These are phyloP conservation scores for Phytophthora constricta DNA, from an alignment of 352 stramenopile species.

Conservation along the genomic window DNA sequence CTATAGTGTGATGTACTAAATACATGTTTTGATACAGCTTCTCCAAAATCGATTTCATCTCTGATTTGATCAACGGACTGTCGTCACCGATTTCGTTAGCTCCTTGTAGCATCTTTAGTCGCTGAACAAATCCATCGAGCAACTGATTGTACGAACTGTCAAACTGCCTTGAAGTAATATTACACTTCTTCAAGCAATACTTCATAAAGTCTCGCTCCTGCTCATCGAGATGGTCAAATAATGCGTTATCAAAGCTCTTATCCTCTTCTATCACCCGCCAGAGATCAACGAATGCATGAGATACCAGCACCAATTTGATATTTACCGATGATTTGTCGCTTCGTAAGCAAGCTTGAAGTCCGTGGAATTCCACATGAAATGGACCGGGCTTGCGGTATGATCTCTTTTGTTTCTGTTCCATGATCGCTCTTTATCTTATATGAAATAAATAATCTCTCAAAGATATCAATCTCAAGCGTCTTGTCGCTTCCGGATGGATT, in stretches of 20 bases:
- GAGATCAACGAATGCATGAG: conserved; percentile 12
- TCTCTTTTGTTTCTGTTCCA: conserved; percentile 10
- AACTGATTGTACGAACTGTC: conserved; percentile 12
- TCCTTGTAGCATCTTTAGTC: background rate
- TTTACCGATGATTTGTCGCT: conserved; percentile 1
- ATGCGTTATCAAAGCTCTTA: background rate
- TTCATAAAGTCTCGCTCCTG: conserved; percentile 12
- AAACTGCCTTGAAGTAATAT: conserved; percentile 9
- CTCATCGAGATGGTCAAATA: conserved; percentile 8
- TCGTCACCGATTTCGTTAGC: conserved; percentile 8
- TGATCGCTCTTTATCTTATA: conserved; percentile 9
- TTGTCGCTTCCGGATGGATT: conserved; percentile 4
- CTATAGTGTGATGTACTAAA: conserved; percentile 7
- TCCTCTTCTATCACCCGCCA: conserved; percentile 3
- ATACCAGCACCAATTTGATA: conserved; percentile 11
- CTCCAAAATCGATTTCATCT: conserved; percentile 11
- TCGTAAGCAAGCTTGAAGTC: conserved; percentile 7
- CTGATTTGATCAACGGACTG: background rate
- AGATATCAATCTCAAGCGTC: conserved; percentile 8
- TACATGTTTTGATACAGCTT: conserved; percentile 8
- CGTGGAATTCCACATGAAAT: no score
- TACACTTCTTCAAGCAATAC: conserved; percentile 8
- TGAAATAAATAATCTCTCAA: conserved; percentile 2
- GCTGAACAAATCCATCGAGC: background rate
- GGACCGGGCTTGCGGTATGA: conserved; percentile 6